Conservation (phyloP, 2,329 filamentous ascomycete genomes). For the Diaporthe aspalathi region DNA sequence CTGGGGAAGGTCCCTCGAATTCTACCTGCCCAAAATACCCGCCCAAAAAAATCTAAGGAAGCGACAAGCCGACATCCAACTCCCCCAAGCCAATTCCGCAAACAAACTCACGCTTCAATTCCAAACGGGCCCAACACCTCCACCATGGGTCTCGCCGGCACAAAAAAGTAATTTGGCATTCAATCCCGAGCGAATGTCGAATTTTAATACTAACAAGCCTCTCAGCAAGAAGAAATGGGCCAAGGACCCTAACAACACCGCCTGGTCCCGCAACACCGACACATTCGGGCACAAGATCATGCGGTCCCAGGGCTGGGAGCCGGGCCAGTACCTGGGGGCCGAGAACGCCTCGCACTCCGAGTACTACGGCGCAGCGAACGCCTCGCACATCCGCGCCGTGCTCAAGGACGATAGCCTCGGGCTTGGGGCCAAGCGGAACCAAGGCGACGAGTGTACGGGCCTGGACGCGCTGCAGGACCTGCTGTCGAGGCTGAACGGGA, state of each 20-base stretch:
- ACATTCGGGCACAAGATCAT: constrained; percentile 93
- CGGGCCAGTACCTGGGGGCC: constrained; percentile 84
- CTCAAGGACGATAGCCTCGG: constrained; percentile 94
- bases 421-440: constrained; percentile 82
- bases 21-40: constrained; percentile 38
- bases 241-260: constrained; percentile 94
- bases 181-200: not conserved
- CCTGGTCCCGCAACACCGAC: constrained; percentile 85
- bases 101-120: not conserved
- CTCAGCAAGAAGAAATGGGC: constrained; percentile 74
- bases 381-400: constrained; percentile 85
- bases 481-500: constrained; percentile 89
- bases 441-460: constrained; percentile 83
- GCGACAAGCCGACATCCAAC: constrained; percentile 9
- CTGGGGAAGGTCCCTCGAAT: not conserved
- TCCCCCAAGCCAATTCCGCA: not conserved
- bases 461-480: constrained; percentile 88
- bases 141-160: constrained; percentile 75
- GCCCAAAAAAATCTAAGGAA: constrained; percentile 37
- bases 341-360: constrained; percentile 79
- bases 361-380: constrained; percentile 82
- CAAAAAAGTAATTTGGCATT: constrained; percentile 67
- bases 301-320: constrained; percentile 88
- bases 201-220: constrained; percentile 11
- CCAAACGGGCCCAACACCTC: not conserved